Conservation (phyloP, 2,329 filamentous ascomycete species). For the Xylariaceae sp. region DNA sequence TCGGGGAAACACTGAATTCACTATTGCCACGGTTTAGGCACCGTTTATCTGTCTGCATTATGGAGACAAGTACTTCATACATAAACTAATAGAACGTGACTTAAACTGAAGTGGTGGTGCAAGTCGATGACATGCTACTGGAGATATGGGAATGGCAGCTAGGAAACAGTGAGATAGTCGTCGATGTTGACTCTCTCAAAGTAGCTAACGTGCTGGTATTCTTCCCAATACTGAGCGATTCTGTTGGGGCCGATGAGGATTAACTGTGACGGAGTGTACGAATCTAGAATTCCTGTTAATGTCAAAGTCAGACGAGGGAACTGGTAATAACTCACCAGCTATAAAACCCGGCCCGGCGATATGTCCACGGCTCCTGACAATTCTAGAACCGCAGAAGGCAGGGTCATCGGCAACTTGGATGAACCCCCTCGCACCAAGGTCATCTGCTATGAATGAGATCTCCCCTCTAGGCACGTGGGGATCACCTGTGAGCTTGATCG, state of each 20-base stretch:
- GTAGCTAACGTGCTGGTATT: slow-evolving; percentile 54
- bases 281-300: slow-evolving; percentile 46
- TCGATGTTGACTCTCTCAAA: slow-evolving; percentile 57
- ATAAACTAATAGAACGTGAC: background rate
- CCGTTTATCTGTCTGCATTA: no score
- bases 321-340: slow-evolving; percentile 53
- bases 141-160: background rate
- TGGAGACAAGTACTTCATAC: no score
- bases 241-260: slow-evolving; percentile 72
- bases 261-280: slow-evolving; percentile 68
- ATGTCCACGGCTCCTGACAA: slow-evolving; percentile 71
- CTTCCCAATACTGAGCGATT: slow-evolving; percentile 77
- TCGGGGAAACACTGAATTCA: no score
- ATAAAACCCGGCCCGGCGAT: slow-evolving; percentile 68
- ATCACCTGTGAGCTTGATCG: slow-evolving; percentile 88
- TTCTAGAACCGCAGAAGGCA: slow-evolving; percentile 65
- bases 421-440: slow-evolving; percentile 63
- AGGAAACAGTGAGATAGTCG: slow-evolving; percentile 35
- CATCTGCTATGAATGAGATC: slow-evolving; percentile 71
- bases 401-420: slow-evolving; percentile 59
- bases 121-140: background rate
- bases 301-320: slow-evolving; percentile 2
- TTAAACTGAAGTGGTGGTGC: background rate
- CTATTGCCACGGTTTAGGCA: no score
- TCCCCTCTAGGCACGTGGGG: slow-evolving; percentile 84